Conservation (phyloP, 2,329 filamentous ascomycete species). For the Trichoderma lentiforme region DNA sequence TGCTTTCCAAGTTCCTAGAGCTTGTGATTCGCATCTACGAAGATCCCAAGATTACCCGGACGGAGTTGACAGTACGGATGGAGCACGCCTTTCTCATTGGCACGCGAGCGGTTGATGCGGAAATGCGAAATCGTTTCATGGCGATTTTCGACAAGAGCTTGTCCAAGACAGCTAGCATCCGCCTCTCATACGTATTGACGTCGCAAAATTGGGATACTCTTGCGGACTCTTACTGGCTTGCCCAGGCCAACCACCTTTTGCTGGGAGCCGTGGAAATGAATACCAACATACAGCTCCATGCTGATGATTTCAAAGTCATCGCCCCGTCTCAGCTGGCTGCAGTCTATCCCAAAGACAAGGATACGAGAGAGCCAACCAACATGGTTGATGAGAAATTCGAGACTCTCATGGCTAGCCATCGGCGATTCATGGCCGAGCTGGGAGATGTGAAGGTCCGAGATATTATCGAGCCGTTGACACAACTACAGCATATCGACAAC, state of each 20-base stretch:
- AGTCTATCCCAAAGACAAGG: conserved; percentile 73
- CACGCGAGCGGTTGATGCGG: conserved; percentile 85
- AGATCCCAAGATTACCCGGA: conserved; percentile 90
- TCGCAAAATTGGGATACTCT: conserved; percentile 97
- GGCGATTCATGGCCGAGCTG: conserved; percentile 78
- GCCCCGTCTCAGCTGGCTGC: conserved; percentile 71
- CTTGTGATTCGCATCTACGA: conserved; percentile 98
- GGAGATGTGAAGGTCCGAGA: conserved; percentile 85
- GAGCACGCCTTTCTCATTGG: conserved; percentile 98
- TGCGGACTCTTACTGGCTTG: conserved; percentile 92
- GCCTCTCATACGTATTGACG: conserved; percentile 82
- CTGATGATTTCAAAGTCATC: conserved; percentile 78
- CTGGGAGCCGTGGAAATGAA: conserved; percentile 88
- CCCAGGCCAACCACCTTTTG: conserved; percentile 89
- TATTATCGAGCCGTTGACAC: conserved; percentile 81
- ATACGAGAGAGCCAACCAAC: conserved; percentile 58
- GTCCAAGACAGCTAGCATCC: conserved; percentile 85
- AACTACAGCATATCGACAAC: conserved; percentile 86
- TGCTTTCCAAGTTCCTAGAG: conserved; percentile 90
- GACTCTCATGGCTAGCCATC: conserved; percentile 70
- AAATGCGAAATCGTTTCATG: conserved; percentile 97
- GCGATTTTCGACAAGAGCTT: conserved; percentile 92
- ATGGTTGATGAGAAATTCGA: conserved; percentile 85
- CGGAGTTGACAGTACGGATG: conserved; percentile 92
- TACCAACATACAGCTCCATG: conserved; percentile 70